Percentiles rank a stretch among this genome's conserved stretches.
These are phyloP conservation scores for Dipteronia sinensis DNA, from an alignment of 345 rosid genomes.

Conservation along the genomic window DNA sequence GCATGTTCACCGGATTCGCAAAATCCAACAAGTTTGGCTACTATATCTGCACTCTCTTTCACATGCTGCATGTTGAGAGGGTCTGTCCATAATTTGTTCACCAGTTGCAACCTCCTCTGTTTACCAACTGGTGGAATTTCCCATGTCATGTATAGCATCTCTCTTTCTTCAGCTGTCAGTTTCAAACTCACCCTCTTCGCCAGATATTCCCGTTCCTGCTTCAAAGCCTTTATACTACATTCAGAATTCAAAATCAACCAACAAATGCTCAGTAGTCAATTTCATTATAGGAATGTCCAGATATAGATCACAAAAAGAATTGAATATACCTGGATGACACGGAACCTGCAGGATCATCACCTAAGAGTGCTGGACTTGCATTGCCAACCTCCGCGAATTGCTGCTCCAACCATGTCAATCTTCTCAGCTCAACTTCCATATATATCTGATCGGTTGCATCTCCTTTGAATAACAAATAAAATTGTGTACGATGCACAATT, in stretches of 20 bases:
- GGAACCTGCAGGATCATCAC: slow-evolving; percentile 88
- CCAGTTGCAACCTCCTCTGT: slow-evolving; percentile 82
- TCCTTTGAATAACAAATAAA: slow-evolving; percentile 79
- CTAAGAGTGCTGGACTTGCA: slow-evolving; percentile 90
- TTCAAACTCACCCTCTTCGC: slow-evolving; percentile 81
- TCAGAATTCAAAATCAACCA: background rate
- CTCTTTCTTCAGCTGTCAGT: slow-evolving; percentile 76
- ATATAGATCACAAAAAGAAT: too few species aligned
- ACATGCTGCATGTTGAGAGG: slow-evolving; percentile 75
- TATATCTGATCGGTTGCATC: slow-evolving; percentile 85
- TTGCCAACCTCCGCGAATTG: slow-evolving; percentile 93
- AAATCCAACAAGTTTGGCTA: slow-evolving; percentile 86
- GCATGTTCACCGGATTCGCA: slow-evolving; percentile 74
- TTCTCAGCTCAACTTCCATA: slow-evolving; percentile 86
- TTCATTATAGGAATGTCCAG: too few species aligned
- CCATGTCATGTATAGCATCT: slow-evolving; percentile 80
- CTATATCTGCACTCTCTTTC: slow-evolving; percentile 73
- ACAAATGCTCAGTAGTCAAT: slow-evolving; percentile 1
- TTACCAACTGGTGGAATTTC: slow-evolving; percentile 78
- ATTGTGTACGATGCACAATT: slow-evolving; percentile 84
- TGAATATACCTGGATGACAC: slow-evolving; percentile 65
- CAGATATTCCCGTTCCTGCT: slow-evolving; percentile 85
- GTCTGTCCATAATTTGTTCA: slow-evolving; percentile 87
- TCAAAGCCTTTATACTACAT: slow-evolving; percentile 75
- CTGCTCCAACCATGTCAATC: slow-evolving; percentile 91